These are phyloP conservation scores for Boletus reticulatus DNA, from an alignment of 768 basidiomycete species.

Conservation along the genomic window DNA sequence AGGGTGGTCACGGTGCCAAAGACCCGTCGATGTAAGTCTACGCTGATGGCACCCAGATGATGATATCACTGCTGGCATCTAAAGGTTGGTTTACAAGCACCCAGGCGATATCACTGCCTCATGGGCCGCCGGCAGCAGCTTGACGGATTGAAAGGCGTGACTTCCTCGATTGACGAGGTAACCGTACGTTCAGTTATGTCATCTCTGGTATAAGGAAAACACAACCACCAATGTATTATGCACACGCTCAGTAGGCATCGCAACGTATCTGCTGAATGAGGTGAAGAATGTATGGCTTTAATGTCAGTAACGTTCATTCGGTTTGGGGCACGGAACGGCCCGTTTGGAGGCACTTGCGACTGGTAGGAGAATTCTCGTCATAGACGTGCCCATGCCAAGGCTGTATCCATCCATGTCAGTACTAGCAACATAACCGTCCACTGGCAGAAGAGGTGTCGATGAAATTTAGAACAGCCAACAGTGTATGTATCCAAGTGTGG, in stretches of 20 bases:
- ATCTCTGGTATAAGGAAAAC: slow-evolving; percentile 23
- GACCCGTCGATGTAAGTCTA: slow-evolving; percentile 88
- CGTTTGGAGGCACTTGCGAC: neutral
- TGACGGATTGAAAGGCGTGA: too few relatives aligned
- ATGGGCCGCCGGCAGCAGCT: too few relatives aligned
- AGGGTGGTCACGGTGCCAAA: too few relatives aligned
- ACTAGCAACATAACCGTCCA: too few relatives aligned
- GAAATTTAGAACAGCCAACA: neutral
- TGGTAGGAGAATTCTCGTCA: slow-evolving; percentile 21
- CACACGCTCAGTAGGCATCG: neutral
- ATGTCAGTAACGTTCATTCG: slow-evolving; percentile 8
- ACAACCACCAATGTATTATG: too few relatives aligned
- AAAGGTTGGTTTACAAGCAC: too few relatives aligned
- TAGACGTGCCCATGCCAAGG: slow-evolving; percentile 12
- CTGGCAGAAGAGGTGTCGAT: slow-evolving; percentile 3
- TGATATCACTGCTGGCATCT: slow-evolving; percentile 73
- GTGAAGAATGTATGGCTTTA: slow-evolving; percentile 16
- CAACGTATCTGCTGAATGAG: neutral
- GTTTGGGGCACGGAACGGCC: slow-evolving; percentile 4
- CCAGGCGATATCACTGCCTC: too few relatives aligned
- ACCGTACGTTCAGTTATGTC: too few relatives aligned
- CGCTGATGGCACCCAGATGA: slow-evolving; percentile 82
- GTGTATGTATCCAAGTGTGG: neutral
- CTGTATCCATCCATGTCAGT: slow-evolving; percentile 13
- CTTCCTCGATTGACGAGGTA: too few relatives aligned